Evolutionary conservation across 106 monocot species (phyloP).

Genomic region (Apostasia ramifera): DNA sequence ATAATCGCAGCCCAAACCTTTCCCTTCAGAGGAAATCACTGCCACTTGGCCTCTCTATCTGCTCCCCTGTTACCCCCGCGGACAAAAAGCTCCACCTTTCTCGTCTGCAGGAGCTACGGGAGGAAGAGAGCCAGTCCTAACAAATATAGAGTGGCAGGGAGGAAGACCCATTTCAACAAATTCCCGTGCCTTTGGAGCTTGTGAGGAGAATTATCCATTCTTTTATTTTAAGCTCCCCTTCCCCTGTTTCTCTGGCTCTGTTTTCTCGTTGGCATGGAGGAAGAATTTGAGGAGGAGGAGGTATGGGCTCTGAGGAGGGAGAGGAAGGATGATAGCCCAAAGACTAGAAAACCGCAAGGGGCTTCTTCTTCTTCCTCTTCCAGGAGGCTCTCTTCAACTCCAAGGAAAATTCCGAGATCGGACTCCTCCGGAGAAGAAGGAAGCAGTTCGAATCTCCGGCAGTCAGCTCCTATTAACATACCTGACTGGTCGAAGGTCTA

Average conservation of each 20-base stretch:
- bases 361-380: constrained; percentile 14
- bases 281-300: constrained; percentile 26
- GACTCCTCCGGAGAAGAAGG: background rate
- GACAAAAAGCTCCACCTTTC: background rate
- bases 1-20: background rate
- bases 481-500: constrained; percentile 40
- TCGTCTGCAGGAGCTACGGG: background rate
- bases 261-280: background rate
- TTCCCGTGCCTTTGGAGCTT: constrained; percentile 4
- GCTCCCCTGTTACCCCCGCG: background rate
- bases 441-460: constrained; percentile 3
- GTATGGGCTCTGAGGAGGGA: constrained; percentile 12
- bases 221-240: background rate
- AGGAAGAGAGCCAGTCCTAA: too few species aligned
- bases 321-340: constrained; percentile 1
- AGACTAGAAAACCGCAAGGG: background rate
- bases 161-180: background rate
- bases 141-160: too few species aligned
- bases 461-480: constrained; percentile 48
- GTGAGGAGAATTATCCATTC: background rate
- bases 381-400: background rate
- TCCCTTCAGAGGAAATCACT: background rate
- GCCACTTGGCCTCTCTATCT: background rate
- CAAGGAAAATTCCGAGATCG: constrained; percentile 29
- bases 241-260: background rate